Evolutionary conservation across 306 rosid species (phyloP), one percentile per base, ranked within the genome.

Genomic region (Arachis stenosperma): DNA sequence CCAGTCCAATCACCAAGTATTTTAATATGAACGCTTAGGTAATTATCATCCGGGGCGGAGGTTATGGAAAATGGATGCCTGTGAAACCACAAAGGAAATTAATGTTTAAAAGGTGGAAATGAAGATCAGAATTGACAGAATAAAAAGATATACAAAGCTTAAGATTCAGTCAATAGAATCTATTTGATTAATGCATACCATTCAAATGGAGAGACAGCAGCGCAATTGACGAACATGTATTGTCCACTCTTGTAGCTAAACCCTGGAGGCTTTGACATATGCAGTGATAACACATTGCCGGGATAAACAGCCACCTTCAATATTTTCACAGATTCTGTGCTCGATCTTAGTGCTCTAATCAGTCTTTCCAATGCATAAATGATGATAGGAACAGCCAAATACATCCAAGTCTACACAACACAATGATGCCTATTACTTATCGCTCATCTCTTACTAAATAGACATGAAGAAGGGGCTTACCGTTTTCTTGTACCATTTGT

Each of bases 11-110:
- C 93, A 30, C 93, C 93, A 9, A 76, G 10, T 51, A 68, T 80
- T 69, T 87, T 85, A 43, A 88, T 88, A 69, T 88, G 93, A 64
- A 88, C 93, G 41, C 93, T 84, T 27, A 88, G 81, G 84, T 78
- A 75, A 78, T 86, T 77, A 47, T 88, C 90, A 55, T 84, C 83
- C 2, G 93, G 93, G 58, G 93, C 90, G 2, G 93, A 88, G 70
- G 90, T 86, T 72, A 88, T 84, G 75, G 93, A 88, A 79, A 88
- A 88, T 59, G 93, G 93, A 75, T 88, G 93, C 93, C 93, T 88
- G 78, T 75, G 63, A 22, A 59, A n/a, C 57, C 27, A 14, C n/a
- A 48, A 48, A 9, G 44, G 65, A 1, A 33, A 33, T 2, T 33
- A 33, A 33, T 4, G 37, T 33, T 4, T 33, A 2, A 2, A 33